A percentile compares a stretch with the other conserved stretches of the same genome.
Evolutionary conservation across 192 early-diverging fungal species (phyloP).

Genomic region (Backusella circina): DNA sequence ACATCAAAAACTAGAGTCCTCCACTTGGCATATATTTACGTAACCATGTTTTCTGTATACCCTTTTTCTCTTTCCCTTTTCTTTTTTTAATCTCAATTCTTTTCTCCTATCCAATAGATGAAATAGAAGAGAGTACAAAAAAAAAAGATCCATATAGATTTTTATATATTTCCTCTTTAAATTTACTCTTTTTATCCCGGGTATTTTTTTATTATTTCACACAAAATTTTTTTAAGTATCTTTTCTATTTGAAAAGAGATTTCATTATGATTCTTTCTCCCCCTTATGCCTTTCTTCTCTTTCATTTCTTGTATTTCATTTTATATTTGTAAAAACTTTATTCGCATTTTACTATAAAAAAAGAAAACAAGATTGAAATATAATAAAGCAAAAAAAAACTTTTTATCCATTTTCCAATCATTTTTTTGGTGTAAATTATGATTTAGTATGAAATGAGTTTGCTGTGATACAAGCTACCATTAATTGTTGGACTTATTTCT

Average conservation of each 20-base stretch:
- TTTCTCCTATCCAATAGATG: not conserved
- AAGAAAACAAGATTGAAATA: not conserved
- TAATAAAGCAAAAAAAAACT: not conserved
- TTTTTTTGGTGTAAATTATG: not conserved
- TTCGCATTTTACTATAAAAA: not conserved
- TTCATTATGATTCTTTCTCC: not conserved
- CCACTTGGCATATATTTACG: conserved; percentile 6
- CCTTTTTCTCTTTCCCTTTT: conserved; percentile 5
- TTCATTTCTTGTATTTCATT: not conserved
- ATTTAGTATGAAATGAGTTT: not conserved
- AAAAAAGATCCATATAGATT: not conserved
- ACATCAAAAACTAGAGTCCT: conserved; percentile 4
- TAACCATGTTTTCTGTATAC: conserved; percentile 7
- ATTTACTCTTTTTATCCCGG: not conserved
- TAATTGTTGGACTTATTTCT: not conserved
- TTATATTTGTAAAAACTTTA: not conserved
- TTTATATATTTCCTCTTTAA: not conserved
- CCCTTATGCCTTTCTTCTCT: not conserved
- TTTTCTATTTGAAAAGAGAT: not conserved
- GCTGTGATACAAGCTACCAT: not conserved
- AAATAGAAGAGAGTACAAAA: not conserved
- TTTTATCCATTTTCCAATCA: not conserved
- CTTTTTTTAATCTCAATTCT: not conserved
- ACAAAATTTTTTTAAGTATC: not conserved
- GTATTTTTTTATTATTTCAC: not conserved